Evolutionary conservation across 176 grass and related monocot species (phyloP).

Genomic region (Rhynchospora tenuis): DNA sequence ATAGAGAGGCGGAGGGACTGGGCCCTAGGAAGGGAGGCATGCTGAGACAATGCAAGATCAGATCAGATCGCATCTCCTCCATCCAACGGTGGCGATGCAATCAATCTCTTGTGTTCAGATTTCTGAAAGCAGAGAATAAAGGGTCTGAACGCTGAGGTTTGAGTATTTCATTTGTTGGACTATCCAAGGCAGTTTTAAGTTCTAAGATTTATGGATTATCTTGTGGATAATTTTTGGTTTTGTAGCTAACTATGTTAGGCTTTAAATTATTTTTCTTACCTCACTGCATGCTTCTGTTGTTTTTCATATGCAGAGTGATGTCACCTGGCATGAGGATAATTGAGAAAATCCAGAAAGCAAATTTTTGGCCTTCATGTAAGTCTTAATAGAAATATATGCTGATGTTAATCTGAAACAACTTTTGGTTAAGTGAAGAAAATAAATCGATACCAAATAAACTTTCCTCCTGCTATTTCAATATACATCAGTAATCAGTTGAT

Average conservation of each 20-base stretch:
- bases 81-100: too few species aligned
- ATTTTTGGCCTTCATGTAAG: slow-evolving; percentile 97
- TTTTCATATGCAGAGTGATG: slow-evolving; percentile 66
- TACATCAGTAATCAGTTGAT: neutral
- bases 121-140: too few species aligned
- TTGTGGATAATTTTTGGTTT: neutral
- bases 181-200: neutral
- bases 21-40: too few species aligned
- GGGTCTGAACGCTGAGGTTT: too few species aligned
- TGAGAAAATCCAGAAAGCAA: slow-evolving; percentile 89
- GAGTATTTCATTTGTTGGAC: neutral
- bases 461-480: neutral
- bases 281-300: neutral
- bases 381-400: neutral
- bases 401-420: neutral
- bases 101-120: too few species aligned
- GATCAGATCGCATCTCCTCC: too few species aligned
- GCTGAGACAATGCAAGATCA: too few species aligned
- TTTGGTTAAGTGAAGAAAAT: slow-evolving; percentile 7
- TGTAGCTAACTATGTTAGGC: neutral
- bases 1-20: too few species aligned
- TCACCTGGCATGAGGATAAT: slow-evolving; percentile 83
- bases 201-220: neutral
- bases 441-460: neutral
- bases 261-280: neutral